These are phyloP conservation scores for Naganishia sp. DNA, from an alignment of 1,284 basidiomycete genomes.

Conservation along the genomic window DNA sequence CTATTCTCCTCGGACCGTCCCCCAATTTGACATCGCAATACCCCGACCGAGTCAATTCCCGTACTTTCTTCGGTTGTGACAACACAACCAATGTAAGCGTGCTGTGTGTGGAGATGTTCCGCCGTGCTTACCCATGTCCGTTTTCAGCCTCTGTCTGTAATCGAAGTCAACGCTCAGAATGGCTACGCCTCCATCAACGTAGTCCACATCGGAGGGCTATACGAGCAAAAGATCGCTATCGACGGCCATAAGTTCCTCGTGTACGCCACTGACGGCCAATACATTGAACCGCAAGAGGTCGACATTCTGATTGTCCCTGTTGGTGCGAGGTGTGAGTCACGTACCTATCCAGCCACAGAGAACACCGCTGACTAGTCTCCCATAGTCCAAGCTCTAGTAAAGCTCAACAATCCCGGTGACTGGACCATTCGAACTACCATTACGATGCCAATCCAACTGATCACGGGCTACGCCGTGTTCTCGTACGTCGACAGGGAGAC, in stretches of 20 bases:
- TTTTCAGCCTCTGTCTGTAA: constrained; percentile 24
- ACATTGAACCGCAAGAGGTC: constrained; percentile 28
- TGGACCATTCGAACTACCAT: constrained; percentile 31
- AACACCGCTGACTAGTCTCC: not conserved
- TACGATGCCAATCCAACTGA: constrained; percentile 27
- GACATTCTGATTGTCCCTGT: constrained; percentile 27
- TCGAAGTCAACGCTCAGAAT: constrained; percentile 22
- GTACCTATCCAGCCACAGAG: too few relatives aligned
- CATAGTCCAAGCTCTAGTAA: constrained; percentile 27
- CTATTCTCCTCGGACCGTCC: constrained; percentile 20
- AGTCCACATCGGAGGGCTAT: constrained; percentile 23
- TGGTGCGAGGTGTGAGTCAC: constrained; percentile 26
- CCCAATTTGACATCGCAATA: constrained; percentile 26
- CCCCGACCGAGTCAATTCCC: constrained; percentile 24
- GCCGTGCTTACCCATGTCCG: not conserved
- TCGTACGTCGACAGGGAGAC: constrained; percentile 21
- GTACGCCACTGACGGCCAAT: constrained; percentile 28
- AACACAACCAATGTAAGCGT: constrained; percentile 26
- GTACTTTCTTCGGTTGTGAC: constrained; percentile 20
- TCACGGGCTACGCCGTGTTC: constrained; percentile 27
- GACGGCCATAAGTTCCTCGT: constrained; percentile 30
- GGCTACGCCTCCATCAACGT: constrained; percentile 29
- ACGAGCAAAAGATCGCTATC: constrained; percentile 31
- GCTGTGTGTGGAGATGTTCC: not conserved
- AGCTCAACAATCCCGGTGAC: constrained; percentile 31